Evolutionary conservation across 225 moss, liverwort and hornwort species (phyloP).

Genomic region (Ulota crispa): DNA sequence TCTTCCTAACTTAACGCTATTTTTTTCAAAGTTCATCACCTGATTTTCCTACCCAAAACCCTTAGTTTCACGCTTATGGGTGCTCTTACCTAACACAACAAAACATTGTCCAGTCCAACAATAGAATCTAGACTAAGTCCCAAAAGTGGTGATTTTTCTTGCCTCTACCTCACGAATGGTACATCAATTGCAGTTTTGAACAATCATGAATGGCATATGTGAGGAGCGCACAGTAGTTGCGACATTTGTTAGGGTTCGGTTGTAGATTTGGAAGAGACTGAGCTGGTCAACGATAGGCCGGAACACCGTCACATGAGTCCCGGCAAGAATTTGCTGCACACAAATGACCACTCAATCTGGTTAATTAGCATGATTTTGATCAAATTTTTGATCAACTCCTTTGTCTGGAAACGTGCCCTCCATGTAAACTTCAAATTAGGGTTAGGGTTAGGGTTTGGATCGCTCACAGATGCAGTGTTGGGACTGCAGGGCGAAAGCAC

Average conservation of each 20-base stretch:
- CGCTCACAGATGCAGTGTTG: constrained; percentile 22
- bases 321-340: constrained; percentile 22
- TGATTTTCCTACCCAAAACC: too few species aligned
- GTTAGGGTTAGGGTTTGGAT: constrained; percentile 4
- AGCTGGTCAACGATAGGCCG: constrained; percentile 31
- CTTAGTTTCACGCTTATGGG: too few species aligned
- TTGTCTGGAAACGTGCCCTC: background rate
- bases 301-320: constrained; percentile 34
- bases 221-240: constrained; percentile 15
- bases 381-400: background rate
- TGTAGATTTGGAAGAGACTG: constrained; percentile 36
- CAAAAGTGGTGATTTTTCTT: background rate
- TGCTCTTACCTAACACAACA: too few species aligned
- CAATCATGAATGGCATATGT: constrained; percentile 2
- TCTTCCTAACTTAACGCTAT: too few species aligned
- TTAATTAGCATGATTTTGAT: background rate
- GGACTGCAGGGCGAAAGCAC: constrained; percentile 47
- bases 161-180: background rate
- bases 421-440: background rate
- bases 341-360: background rate
- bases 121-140: background rate
- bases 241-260: constrained; percentile 17
- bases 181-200: background rate
- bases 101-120: background rate
- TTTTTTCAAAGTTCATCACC: too few species aligned